Evolutionary conservation across 2,329 filamentous ascomycete species (phyloP), one percentile per base, ranked within the genome.

Genomic region (Cercospora sojina): DNA sequence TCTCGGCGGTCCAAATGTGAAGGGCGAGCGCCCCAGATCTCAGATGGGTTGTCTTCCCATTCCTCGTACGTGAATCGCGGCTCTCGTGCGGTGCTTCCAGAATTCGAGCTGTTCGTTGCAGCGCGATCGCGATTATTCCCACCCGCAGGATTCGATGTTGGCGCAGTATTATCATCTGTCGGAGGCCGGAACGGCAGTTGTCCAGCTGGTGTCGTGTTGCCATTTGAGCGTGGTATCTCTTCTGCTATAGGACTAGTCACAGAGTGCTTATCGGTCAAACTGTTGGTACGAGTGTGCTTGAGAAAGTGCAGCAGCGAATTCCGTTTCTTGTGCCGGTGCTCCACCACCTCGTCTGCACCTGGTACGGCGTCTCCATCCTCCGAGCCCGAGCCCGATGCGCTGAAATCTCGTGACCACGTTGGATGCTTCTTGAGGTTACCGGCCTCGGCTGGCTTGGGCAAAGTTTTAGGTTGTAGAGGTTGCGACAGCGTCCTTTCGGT

Each of bases 271-370:
- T 70, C 69, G 18, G 68, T 64, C 2, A 65, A 67, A 51, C 69
- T 68, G 41, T 66, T 74, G 9, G 67, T 69, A 16, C 73, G 71
- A 23, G 66, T 69, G 58, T 71, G 71, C 31, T 71, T 72, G 13
- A 75, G 65, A 55, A 75, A 74, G n/a, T 69, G 70, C 4, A 74
- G 67, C 2, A 76, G 53, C 13, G 74, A 75, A 64, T 70, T 73
- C 20, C 73, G 70, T 47, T 73, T 72, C 25, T 72, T 70, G 29
- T 65, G 66, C 12, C 65, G 65, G 12, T 56, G 61, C 12, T 64
- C 31, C n/a, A 62, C 55, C 9, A 55, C 43, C 10, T 72, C 71
- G 3, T 75, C 74, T 13, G 73, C 73, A 9, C 74, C 74, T 9
- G 72, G 64, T 1, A 59, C 62, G 2, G 72, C 66, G 55, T 75